Evolutionary conservation across 805 yeast species (phyloP).

Genomic region (Saccharomycopsis selenospora): DNA sequence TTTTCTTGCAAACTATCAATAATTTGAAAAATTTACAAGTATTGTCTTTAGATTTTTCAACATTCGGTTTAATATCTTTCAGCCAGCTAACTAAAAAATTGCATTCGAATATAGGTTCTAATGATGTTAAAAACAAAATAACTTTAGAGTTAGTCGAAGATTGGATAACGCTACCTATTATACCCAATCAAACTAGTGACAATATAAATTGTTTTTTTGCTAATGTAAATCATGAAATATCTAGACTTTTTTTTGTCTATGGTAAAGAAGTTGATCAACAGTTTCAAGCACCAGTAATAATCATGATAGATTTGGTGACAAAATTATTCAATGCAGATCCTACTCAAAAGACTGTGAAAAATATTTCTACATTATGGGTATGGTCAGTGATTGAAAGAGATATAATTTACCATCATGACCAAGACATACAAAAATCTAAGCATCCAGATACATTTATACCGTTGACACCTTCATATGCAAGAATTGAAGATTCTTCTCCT

Average conservation of each 20-base stretch:
- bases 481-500: background rate
- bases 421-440: background rate
- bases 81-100: too few relatives aligned
- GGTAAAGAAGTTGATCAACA: background rate
- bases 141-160: too few relatives aligned
- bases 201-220: too few relatives aligned
- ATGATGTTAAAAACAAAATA: too few relatives aligned
- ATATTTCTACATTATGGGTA: background rate
- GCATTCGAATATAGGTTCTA: too few relatives aligned
- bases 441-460: background rate
- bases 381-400: background rate
- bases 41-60: background rate
- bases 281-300: background rate
- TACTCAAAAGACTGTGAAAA: background rate
- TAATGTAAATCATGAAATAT: too few relatives aligned
- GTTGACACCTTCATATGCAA: background rate
- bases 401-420: background rate
- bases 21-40: background rate
- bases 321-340: background rate
- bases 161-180: too few relatives aligned
- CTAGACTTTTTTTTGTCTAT: background rate
- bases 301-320: background rate
- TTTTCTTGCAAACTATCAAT: background rate
- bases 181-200: too few relatives aligned
- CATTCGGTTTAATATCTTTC: too few relatives aligned